A percentile compares a stretch with the other conserved stretches of the same genome.
These are phyloP conservation scores for Diplodia sapinea DNA, from an alignment of 2,329 filamentous ascomycete species.

Conservation along the genomic window DNA sequence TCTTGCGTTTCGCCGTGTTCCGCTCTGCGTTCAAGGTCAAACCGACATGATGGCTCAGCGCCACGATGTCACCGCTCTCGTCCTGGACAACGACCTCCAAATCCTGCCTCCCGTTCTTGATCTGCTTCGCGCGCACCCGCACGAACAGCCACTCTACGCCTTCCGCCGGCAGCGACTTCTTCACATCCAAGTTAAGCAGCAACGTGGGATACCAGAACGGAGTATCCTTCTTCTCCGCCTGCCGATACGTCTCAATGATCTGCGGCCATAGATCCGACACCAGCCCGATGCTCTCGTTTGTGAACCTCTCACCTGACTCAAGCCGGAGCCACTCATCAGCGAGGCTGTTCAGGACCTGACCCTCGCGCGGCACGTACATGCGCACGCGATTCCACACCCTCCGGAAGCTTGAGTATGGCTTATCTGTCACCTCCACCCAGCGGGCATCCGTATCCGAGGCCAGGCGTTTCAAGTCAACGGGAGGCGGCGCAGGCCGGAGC, in stretches of 20 bases:
- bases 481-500: slow-evolving; percentile 53
- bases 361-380: slow-evolving; percentile 59
- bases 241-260: slow-evolving; percentile 60
- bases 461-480: slow-evolving; percentile 53
- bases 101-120: slow-evolving; percentile 76
- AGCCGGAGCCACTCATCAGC: slow-evolving; percentile 73
- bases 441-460: slow-evolving; percentile 52
- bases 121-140: slow-evolving; percentile 67
- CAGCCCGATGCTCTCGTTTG: slow-evolving; percentile 67
- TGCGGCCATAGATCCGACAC: slow-evolving; percentile 73
- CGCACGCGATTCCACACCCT: slow-evolving; percentile 59
- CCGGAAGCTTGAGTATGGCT: slow-evolving; percentile 54
- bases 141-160: slow-evolving; percentile 76
- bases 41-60: slow-evolving; percentile 70
- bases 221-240: slow-evolving; percentile 40
- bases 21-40: slow-evolving; percentile 68
- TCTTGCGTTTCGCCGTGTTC: slow-evolving; percentile 62
- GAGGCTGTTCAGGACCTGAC: slow-evolving; percentile 48
- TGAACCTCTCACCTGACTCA: slow-evolving; percentile 65
- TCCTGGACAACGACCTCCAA: slow-evolving; percentile 73
- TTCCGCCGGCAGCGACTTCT: slow-evolving; percentile 69
- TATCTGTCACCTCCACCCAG: slow-evolving; percentile 54
- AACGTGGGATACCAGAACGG: slow-evolving; percentile 78
- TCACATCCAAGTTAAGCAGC: slow-evolving; percentile 76
- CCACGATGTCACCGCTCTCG: slow-evolving; percentile 67